Evolutionary conservation across 2,329 filamentous ascomycete genomes (phyloP).

Genomic region (Didymella exigua): DNA sequence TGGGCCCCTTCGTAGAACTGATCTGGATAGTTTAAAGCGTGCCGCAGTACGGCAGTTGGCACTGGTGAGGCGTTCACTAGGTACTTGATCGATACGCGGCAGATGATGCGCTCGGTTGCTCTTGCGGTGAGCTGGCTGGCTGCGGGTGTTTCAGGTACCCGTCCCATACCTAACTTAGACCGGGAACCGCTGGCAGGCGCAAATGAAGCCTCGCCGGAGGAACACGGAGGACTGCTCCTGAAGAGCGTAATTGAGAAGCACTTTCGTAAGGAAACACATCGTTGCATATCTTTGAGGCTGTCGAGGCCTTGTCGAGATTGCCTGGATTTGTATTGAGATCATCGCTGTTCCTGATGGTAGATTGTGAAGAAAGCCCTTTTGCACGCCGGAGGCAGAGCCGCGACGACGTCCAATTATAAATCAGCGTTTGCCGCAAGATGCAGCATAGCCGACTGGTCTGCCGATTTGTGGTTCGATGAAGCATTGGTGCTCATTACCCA

Average conservation of each 20-base stretch:
- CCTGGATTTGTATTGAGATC: neutral
- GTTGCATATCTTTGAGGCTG: neutral
- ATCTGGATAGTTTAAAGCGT: neutral
- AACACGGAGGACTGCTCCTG: neutral
- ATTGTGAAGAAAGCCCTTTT: neutral
- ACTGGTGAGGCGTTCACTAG: neutral
- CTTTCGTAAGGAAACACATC: neutral
- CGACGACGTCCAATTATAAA: neutral
- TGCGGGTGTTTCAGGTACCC: neutral
- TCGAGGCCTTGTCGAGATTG: neutral
- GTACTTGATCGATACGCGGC: neutral
- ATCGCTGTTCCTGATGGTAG: neutral
- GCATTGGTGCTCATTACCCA: neutral
- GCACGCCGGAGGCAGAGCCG: neutral
- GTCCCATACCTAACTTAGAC: neutral
- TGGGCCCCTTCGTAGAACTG: neutral
- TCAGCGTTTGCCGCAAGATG: neutral
- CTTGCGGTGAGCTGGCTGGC: neutral
- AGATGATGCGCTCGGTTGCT: neutral
- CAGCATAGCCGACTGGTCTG: neutral
- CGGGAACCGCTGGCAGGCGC: neutral
- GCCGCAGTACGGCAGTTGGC: neutral
- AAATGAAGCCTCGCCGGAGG: neutral
- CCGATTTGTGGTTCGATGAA: neutral
- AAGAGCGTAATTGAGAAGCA: neutral